Evolutionary conservation across 2,329 filamentous ascomycete species (phyloP).

Genomic region (Alternaria metachromatica): DNA sequence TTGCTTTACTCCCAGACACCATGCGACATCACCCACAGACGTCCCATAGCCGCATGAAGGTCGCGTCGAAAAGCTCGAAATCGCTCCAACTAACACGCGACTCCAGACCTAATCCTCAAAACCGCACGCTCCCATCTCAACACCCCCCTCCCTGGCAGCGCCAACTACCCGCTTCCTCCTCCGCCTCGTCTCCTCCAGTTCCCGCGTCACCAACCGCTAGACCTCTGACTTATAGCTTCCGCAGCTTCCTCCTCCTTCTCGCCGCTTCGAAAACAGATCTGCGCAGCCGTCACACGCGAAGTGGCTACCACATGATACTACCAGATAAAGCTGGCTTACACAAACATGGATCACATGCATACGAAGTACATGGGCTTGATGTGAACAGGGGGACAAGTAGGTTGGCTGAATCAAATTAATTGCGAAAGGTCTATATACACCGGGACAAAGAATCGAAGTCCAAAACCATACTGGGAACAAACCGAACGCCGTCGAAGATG

Average conservation of each 20-base stretch:
- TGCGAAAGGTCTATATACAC: background rate
- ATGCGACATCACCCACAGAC: background rate
- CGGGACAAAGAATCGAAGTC: background rate
- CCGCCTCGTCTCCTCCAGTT: background rate
- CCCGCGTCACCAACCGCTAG: constrained; percentile 13
- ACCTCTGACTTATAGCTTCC: constrained; percentile 29
- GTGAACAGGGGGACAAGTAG: background rate
- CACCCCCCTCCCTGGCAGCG: constrained; percentile 23
- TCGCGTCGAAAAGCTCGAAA: background rate
- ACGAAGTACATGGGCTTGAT: constrained; percentile 31
- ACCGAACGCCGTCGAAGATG: background rate
- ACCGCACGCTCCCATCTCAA: constrained; percentile 21
- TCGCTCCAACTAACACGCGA: background rate
- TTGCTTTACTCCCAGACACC: background rate
- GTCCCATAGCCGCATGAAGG: background rate
- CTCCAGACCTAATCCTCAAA: constrained; percentile 9
- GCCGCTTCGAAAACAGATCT: constrained; percentile 25
- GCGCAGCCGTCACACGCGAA: constrained; percentile 35
- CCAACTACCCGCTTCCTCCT: constrained; percentile 23
- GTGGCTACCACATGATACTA: constrained; percentile 30
- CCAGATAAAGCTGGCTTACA: constrained; percentile 26
- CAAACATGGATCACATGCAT: constrained; percentile 35
- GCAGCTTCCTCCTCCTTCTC: constrained; percentile 35
- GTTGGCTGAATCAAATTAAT: background rate
- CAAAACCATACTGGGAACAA: background rate